A percentile compares a stretch with the other conserved stretches of the same genome.
Conservation (phyloP, 1,284 basidiomycete species). For the Mycena sp. region DNA sequence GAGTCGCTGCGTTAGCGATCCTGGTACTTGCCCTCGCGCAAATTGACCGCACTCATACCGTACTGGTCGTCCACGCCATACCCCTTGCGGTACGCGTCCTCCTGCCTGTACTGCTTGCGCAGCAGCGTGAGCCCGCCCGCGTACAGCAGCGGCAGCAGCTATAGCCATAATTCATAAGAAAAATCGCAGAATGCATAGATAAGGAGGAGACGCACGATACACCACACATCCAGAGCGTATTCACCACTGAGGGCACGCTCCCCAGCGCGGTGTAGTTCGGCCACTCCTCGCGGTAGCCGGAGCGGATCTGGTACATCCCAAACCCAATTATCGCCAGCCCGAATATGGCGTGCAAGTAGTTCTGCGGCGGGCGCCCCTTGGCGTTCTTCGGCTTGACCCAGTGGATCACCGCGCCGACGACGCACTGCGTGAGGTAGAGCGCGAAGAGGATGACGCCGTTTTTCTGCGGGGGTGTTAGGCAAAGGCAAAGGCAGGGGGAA, state of each 20-base stretch:
- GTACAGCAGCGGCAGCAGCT: conserved; percentile 55
- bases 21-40: conserved; percentile 2
- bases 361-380: conserved; percentile 59
- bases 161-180: background rate
- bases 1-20: conserved; percentile 1
- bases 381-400: conserved; percentile 55
- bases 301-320: conserved; percentile 62
- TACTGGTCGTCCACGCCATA: background rate
- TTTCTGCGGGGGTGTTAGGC: conserved; percentile 46
- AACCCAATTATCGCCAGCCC: conserved; percentile 61
- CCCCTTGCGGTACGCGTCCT: conserved; percentile 8
- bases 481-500: conserved; percentile 14
- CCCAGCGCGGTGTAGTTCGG: conserved; percentile 51
- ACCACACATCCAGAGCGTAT: conserved; percentile 63
- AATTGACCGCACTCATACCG: background rate
- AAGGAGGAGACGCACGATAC: conserved; percentile 51
- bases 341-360: conserved; percentile 65
- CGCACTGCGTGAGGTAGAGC: conserved; percentile 67
- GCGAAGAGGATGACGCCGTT: conserved; percentile 68
- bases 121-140: conserved; percentile 55
- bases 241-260: conserved; percentile 46
- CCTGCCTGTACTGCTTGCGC: conserved; percentile 33
- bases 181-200: background rate
- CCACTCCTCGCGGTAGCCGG: conserved; percentile 60
- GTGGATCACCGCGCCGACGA: conserved; percentile 69